phyloP scores from a whole-genome alignment of 176 grass and related monocot species.

The Saccharum officinarum region DNA sequence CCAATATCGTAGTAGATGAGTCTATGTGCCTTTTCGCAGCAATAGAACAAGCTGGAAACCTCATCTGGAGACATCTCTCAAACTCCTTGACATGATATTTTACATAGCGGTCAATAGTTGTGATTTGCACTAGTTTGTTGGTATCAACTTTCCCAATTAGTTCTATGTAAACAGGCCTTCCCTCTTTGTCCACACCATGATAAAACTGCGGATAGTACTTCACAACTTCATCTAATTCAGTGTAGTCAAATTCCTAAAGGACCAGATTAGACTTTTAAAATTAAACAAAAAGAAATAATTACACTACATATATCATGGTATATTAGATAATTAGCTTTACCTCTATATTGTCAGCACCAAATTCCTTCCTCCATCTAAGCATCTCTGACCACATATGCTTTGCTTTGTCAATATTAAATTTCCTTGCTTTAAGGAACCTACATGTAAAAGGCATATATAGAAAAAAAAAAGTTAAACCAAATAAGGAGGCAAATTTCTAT shows the following conservation, averaged over 20 bases:
- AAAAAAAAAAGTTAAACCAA: conserved; percentile 18
- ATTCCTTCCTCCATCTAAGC: conserved; percentile 93
- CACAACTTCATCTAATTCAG: conserved; percentile 68
- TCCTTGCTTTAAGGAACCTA: conserved; percentile 96
- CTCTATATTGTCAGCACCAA: conserved; percentile 73
- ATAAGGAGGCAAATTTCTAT: not conserved
- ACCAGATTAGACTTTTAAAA: conserved; percentile 22
- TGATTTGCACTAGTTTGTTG: conserved; percentile 87
- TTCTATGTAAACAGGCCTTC: conserved; percentile 90
- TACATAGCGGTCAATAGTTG: conserved; percentile 82
- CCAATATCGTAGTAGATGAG: conserved; percentile 73
- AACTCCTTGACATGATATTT: conserved; percentile 93
- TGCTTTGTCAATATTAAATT: conserved; percentile 86
- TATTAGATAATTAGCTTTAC: conserved; percentile 32
- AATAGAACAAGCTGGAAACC: conserved; percentile 80
- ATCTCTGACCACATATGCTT: conserved; percentile 99
- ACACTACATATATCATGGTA: not conserved
- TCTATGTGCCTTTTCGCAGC: conserved; percentile 83
- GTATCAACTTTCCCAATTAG: conserved; percentile 83
- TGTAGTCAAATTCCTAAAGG: conserved; percentile 82
- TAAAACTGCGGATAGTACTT: conserved; percentile 97
- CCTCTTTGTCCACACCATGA: conserved; percentile 96
- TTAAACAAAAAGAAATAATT: not conserved
- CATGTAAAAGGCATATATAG: not conserved
- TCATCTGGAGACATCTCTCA: conserved; percentile 67